Evolutionary conservation across 1,284 basidiomycete species (phyloP), one percentile per base, ranked within the genome.

Genomic region (Kwoniella shivajii): DNA sequence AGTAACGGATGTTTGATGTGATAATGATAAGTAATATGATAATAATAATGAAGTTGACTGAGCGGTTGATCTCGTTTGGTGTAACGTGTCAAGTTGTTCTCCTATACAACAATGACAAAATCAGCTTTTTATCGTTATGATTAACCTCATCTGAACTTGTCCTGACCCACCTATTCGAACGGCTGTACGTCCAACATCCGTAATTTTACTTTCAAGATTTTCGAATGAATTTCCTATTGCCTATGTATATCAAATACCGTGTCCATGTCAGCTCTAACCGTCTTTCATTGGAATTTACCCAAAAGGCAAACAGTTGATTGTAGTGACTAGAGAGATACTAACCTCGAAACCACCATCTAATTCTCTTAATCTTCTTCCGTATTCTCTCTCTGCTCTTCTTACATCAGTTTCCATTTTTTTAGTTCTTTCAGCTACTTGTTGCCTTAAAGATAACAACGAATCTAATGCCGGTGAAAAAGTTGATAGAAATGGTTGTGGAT

Each of bases 11-110:
- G 98, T 91, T 6, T 88, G 90, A 57, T 88, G 86, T 3, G 90
- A 87, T 69, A 98, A 89, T 61, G 93, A 89, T 67, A 94, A 91
- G 76, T 98, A 98, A 78, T 90, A 95, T 61, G 92, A 88, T 54
- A 99, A 89, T n/a, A 99, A 80, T 71, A 98, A 88, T 65, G 93
- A 89, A 0, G 95, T 92, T 20, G 93, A 92, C 69, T 95, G 92
- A 0, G 95, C 96, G 59, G 93, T 83, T 69, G 92, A 90, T 7
- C 95, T 85, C 66, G 95, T 89, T 58, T 92, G 85, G 74, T 98
- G 93, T 22, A 99, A 88, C 1, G 88, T 89, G 77, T 99, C 95
- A 48, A 99, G 85, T 79, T 99, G 94, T 79, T 97, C 93, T 51
- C 93, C 91, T 92, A 68, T 5, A 33, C n/a, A 36, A 11, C 27